Base-by-base conservation (phyloP, 805 yeast species). In the Wickerhamia fluorescens region DNA sequence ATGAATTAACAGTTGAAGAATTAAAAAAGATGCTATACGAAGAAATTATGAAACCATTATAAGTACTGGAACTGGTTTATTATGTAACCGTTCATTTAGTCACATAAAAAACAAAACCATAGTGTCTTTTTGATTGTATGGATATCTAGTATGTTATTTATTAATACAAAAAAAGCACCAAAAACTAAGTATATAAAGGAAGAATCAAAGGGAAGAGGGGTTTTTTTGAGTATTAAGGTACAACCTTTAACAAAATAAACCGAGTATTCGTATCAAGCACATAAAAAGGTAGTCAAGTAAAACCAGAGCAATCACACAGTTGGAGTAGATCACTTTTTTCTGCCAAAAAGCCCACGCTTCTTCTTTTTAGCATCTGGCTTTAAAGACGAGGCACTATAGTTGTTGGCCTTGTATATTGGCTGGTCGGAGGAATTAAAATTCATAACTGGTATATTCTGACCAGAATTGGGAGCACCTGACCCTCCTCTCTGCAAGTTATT, bases 321-420 rank as follows among this genome's bases (percentile, higher is more conserved):
- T n/a, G n/a, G n/a, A 18, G 20, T 8, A 18, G 10, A 8, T 23
- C 29, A 35, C 56, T 58, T 60, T 50, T 69, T 71, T 47, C 79
- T 71, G 30, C 95, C 86, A 50, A 89, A 87, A 27, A 85, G 56
- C 4, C 92, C 86, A 44, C 73, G 71, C 73, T 81, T 84, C 73
- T 82, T 80, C 61, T 72, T 68, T 42, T 47, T 63, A 61, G 51
- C 48, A 37, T 35, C 66, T 41, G 51, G 69, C 35, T 48, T 53
- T 47, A 51, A 55, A 26, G 56, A 47, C 25, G 54, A 41, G 6
- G 86, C 74, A 54, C 74, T 66, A 43, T 79, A 78, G 33, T 78
- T 80, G 14, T 63, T 68, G 31, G 76, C 78, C 44, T 73, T 74
- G 44, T 61, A 61, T 24, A 64, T 54, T 37, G 65, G 60, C 37